Conservation (phyloP, 768 basidiomycete species). For the Sarcodon sp. region DNA sequence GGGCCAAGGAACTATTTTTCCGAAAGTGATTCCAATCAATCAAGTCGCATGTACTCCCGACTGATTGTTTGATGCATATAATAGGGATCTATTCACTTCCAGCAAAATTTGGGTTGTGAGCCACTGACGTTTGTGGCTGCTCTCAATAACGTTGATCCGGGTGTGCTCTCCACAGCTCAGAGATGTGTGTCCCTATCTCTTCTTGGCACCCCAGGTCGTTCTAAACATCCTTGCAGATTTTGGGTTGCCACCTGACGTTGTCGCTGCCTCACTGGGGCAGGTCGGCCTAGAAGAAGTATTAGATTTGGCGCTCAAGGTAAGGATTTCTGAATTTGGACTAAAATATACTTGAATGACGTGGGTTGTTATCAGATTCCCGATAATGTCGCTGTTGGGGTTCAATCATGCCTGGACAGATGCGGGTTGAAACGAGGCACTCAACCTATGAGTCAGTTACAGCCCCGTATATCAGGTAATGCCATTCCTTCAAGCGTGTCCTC, state of each 20-base stretch:
- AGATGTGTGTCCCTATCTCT: constrained; percentile 10
- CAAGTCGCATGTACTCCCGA: neutral
- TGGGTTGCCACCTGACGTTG: constrained; percentile 8
- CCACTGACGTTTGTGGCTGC: constrained; percentile 15
- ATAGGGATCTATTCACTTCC: constrained; percentile 16
- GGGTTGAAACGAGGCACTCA: constrained; percentile 12
- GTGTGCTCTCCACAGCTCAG: constrained; percentile 12
- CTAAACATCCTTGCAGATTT: too few relatives aligned
- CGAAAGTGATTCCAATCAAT: constrained; percentile 3
- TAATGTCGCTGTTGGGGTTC: constrained; percentile 16
- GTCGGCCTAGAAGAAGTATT: constrained; percentile 16
- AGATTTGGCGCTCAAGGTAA: constrained; percentile 12
- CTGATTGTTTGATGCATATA: too few relatives aligned
- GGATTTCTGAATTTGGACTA: neutral
- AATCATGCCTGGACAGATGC: constrained; percentile 15
- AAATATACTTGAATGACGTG: neutral
- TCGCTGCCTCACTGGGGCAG: constrained; percentile 15
- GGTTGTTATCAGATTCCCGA: constrained; percentile 14
- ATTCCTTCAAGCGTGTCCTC: constrained; percentile 4
- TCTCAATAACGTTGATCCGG: constrained; percentile 17
- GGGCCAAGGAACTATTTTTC: constrained; percentile 13
- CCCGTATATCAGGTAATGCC: constrained; percentile 13
- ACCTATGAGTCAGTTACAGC: constrained; percentile 15
- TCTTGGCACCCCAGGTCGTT: too few relatives aligned
- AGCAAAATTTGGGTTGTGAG: constrained; percentile 15